phyloP scores from a whole-genome alignment of 305 asterid species.

The Fraxinus platypoda region DNA sequence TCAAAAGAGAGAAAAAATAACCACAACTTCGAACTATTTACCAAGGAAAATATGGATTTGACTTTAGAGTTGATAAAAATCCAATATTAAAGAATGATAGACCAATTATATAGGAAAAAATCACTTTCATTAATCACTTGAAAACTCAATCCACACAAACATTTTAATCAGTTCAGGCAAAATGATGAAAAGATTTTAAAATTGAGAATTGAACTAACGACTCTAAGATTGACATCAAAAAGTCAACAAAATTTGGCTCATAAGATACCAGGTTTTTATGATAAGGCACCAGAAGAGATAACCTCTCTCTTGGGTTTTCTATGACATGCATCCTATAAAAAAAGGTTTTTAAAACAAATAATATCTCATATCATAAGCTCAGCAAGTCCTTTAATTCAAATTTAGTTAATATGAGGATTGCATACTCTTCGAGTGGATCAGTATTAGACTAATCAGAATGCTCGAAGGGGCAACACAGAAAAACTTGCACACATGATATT shows the following conservation, averaged over 20 bases:
- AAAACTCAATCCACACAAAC: not conserved
- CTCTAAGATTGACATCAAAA: not conserved
- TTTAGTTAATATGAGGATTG: not conserved
- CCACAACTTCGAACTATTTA: not conserved
- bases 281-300: not conserved
- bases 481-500: not conserved
- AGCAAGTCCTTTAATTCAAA: not conserved
- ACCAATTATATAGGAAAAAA: not conserved
- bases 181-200: not conserved
- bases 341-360: not conserved
- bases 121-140: not conserved
- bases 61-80: not conserved
- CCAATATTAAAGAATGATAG: not conserved
- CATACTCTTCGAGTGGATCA: not conserved
- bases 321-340: not conserved
- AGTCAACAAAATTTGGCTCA: not conserved
- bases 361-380: not conserved
- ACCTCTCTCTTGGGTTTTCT: not conserved
- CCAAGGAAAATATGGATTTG: not conserved
- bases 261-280: not conserved
- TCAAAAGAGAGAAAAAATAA: not conserved
- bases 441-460: not conserved
- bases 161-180: not conserved
- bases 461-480: not conserved
- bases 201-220: not conserved